Base-by-base conservation (phyloP, 306 rosid genomes). In the Rosa persica region DNA sequence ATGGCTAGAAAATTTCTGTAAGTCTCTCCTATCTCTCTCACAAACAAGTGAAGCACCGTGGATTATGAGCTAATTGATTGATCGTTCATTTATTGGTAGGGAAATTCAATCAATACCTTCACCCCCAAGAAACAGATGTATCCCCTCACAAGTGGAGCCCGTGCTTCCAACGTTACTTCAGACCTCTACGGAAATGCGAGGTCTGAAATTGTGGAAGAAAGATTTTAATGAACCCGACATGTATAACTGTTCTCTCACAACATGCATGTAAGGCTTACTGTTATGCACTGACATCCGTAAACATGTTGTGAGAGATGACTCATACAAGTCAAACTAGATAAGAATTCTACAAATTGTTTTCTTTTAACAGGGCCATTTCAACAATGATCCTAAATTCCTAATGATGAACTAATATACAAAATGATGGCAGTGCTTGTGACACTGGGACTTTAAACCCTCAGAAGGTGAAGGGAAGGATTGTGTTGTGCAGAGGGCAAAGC, bases 391-490 rank as follows among this genome's bases (percentile, higher is more conserved):
- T 30, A 30, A 30, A 30, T 30, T 30, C 34, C 34, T 64, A 76
- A 19, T 34, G 22, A 65, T 64, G 15, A 11, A 47, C 38, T 48
- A 8, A 65, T 75, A 12, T 40, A 62, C 7, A 8, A 78, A 47
- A 48, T 61, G 54, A 66, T 78, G 78, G 70, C 83, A 90, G 98
- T 82, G 84, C 87, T 60, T 94, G 97, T 84, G 95, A 94, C 43
- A 62, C 58, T 47, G 89, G 87, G 77, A 87, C 90, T 13, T 71
- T 94, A 19, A 70, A 54, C 78, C 12, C 78, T 83, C 68, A 84
- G 71, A 86, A 82, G 72, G 97, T 94, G 87, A 76, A 55, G 83
- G 97, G 97, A 2, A 94, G 40, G 76, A 88, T 92, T 61, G 92
- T 92, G 85, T 88, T 82, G 73, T 94, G 98, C 81, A 11, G 22